A percentile compares a stretch with the other conserved stretches of the same genome.
phyloP scores from a whole-genome alignment of 495 filamentous ascomycete genomes.

The Oidiodendron maius region DNA sequence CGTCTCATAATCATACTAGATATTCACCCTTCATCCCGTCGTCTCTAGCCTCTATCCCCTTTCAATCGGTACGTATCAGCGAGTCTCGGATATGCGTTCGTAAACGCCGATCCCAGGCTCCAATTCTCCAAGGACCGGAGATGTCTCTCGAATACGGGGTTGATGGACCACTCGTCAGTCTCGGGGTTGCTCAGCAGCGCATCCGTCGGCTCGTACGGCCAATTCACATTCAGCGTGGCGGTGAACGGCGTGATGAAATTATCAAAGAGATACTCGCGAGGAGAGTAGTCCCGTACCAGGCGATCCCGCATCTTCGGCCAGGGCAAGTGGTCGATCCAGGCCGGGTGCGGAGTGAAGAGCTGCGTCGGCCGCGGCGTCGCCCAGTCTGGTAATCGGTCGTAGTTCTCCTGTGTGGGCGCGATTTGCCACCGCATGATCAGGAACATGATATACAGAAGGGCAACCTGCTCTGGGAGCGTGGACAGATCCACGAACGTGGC shows the following conservation, averaged over 20 bases:
- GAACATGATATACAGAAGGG: slow-evolving; percentile 77
- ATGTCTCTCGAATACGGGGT: slow-evolving; percentile 75
- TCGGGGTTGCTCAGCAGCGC: slow-evolving; percentile 50
- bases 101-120: slow-evolving; percentile 68
- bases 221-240: slow-evolving; percentile 63
- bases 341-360: slow-evolving; percentile 56
- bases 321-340: slow-evolving; percentile 74
- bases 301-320: slow-evolving; percentile 69
- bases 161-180: slow-evolving; percentile 59
- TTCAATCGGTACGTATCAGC: slow-evolving; percentile 41
- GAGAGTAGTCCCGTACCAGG: slow-evolving; percentile 43
- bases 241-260: slow-evolving; percentile 78
- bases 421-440: slow-evolving; percentile 80
- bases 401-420: slow-evolving; percentile 65
- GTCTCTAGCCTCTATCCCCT: slow-evolving; percentile 15
- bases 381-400: slow-evolving; percentile 64
- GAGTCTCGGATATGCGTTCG: slow-evolving; percentile 53
- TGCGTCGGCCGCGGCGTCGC: slow-evolving; percentile 56
- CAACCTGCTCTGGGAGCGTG: slow-evolving; percentile 67
- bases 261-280: slow-evolving; percentile 51
- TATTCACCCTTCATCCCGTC: no score
- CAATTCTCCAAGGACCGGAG: slow-evolving; percentile 63
- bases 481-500: slow-evolving; percentile 65
- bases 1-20: no score
- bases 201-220: slow-evolving; percentile 67